A percentile compares a stretch with the other conserved stretches of the same genome.
Evolutionary conservation across 371 early-diverging fungal genomes (phyloP).

Genomic region (Lichtheimia ramosa): DNA sequence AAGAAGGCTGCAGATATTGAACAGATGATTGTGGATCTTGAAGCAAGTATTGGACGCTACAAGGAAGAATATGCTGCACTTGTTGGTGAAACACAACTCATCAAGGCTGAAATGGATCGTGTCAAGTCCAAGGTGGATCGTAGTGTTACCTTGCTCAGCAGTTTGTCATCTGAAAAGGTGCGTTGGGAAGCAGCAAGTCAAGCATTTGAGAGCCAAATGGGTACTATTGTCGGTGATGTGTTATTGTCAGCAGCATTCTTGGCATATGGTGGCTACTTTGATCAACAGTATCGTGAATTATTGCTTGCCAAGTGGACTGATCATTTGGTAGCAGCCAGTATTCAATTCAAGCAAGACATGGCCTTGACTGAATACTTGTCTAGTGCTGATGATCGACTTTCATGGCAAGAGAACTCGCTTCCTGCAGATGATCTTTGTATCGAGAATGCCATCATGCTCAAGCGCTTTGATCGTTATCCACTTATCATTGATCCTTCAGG

Average conservation of each 20-base stretch:
- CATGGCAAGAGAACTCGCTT: slow-evolving; percentile 87
- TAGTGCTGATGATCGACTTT: slow-evolving; percentile 89
- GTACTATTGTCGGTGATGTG: slow-evolving; percentile 98
- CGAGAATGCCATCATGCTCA: slow-evolving; percentile 97
- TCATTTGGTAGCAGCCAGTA: slow-evolving; percentile 74
- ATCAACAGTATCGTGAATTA: slow-evolving; percentile 90
- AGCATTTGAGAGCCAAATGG: slow-evolving; percentile 95
- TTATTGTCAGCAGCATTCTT: slow-evolving; percentile 90
- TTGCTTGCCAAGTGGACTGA: slow-evolving; percentile 79
- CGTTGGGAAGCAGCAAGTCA: slow-evolving; percentile 94
- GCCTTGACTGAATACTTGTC: slow-evolving; percentile 92
- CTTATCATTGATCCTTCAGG: slow-evolving; percentile 97
- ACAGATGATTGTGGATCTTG: slow-evolving; percentile 82
- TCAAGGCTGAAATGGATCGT: slow-evolving; percentile 94
- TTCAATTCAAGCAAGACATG: slow-evolving; percentile 81
- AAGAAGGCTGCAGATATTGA: slow-evolving; percentile 74
- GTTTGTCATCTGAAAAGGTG: slow-evolving; percentile 89
- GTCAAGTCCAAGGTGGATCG: slow-evolving; percentile 95
- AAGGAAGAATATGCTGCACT: slow-evolving; percentile 97
- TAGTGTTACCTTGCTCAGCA: slow-evolving; percentile 85
- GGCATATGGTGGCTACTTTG: slow-evolving; percentile 97
- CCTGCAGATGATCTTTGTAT: slow-evolving; percentile 93
- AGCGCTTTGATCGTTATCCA: slow-evolving; percentile 94
- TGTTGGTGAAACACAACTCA: slow-evolving; percentile 88
- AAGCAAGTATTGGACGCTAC: slow-evolving; percentile 84